Evolutionary conservation across 2,329 filamentous ascomycete genomes (phyloP), one percentile per base, ranked within the genome.

Genomic region (Diaporthe citriasiana): DNA sequence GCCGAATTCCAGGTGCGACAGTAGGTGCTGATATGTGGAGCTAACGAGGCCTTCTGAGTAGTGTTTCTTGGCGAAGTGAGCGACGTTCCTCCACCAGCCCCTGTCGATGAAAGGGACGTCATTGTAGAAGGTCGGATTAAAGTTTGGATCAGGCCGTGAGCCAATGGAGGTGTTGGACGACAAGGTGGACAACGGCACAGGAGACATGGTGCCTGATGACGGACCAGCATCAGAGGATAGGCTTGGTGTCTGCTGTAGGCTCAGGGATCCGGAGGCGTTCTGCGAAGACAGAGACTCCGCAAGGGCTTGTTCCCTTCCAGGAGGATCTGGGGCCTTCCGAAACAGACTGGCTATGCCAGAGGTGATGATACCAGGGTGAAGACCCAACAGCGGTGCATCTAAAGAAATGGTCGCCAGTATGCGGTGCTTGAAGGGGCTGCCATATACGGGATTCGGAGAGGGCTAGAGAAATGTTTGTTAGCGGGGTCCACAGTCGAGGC

Each of bases 351-450:
- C 89, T 71, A 97, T 89, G 2, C 95, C 94, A 50, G 93, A 93
- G n/a, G 92, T 89, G 55, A 98, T 90, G 55, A 98, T 93, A 8
- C 95, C 94, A 1, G 95, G 95, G 82, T 98, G 95, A 80, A 98
- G 93, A 4, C 95, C 95, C 8, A 98, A 86, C 74, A 97, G 95
- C 0, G 95, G 95, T 0, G 94, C 93, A 82, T 98, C 95, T 65
- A 97, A 92, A 72, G 93, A 94, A 72, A 98, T 87, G 6, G 92
- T 92, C 0, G 95, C 95, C 40, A 98, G 83, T 53, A 98, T 93
- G 13, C 91, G 89, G 84, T 97, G 94, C 76, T 91, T 91, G 77
- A 93, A 90, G 15, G 84, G 84, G 73, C 81, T 80, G 65, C 76
- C 79, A 33, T 74, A 77, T 55, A 83, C 81, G 0, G 83, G 82